Percentiles rank a stretch among this genome's conserved stretches.
phyloP scores from a whole-genome alignment of 2,329 filamentous ascomycete species.

The Pseudogymnoascus sp. region DNA sequence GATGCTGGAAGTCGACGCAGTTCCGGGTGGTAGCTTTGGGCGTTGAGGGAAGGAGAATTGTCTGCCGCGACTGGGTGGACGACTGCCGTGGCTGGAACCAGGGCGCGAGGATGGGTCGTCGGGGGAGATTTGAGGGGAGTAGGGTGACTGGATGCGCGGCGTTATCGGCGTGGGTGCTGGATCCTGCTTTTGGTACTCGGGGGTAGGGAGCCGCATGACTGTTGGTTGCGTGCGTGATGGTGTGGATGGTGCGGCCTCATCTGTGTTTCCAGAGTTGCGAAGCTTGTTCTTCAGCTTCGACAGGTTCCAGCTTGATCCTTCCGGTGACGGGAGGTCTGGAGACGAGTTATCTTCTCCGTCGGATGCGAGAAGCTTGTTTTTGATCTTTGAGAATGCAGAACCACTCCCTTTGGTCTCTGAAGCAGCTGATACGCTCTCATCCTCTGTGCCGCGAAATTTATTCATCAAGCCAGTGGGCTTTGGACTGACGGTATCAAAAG shows the following conservation, averaged over 20 bases:
- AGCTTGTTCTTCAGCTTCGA: slow-evolving; percentile 8
- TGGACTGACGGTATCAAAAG: not conserved
- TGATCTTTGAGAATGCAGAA: slow-evolving; percentile 2
- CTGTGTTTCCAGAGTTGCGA: not conserved
- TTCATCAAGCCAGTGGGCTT: not conserved
- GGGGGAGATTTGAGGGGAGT: slow-evolving; percentile 4
- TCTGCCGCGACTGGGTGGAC: not conserved
- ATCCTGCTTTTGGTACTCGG: not conserved
- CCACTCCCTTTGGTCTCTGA: not conserved
- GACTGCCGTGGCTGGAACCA: not conserved
- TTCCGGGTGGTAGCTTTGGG: not conserved
- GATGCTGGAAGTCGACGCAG: not conserved
- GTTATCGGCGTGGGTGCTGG: not conserved
- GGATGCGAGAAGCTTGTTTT: not conserved
- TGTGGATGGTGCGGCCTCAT: not conserved
- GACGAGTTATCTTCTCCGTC: slow-evolving; percentile 5
- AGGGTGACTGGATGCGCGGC: not conserved
- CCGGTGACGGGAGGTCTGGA: not conserved
- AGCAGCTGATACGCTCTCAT: not conserved
- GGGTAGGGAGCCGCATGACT: not conserved
- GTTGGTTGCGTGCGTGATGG: not conserved
- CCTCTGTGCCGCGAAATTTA: not conserved
- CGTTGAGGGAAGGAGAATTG: not conserved
- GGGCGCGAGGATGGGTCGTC: not conserved
- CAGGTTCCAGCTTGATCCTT: not conserved